phyloP scores from a whole-genome alignment of 345 rosid genomes.

The Eucalyptus sp. region DNA sequence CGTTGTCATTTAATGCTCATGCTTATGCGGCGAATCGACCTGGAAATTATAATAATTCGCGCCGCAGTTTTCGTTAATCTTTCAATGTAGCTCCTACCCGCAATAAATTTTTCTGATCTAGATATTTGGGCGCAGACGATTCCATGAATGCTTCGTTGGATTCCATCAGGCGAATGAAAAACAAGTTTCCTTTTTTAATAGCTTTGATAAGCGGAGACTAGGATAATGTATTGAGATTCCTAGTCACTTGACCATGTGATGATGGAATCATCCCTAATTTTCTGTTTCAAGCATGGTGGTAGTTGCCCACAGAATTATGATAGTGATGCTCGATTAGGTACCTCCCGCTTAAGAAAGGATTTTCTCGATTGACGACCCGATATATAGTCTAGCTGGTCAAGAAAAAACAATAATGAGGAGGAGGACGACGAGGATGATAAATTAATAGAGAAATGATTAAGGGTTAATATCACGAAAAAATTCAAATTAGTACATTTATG shows the following conservation, averaged over 20 bases:
- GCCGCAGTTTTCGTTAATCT: background rate
- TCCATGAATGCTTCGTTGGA: background rate
- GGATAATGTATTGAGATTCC: background rate
- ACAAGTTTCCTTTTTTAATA: no score
- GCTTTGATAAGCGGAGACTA: background rate
- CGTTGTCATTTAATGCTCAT: background rate
- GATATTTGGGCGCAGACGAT: background rate
- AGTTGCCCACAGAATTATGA: background rate
- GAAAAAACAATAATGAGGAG: background rate
- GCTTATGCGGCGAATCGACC: background rate
- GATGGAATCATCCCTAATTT: background rate
- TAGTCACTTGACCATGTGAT: background rate
- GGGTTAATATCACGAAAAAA: fast-evolving
- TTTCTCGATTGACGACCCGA: background rate
- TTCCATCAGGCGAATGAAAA: background rate
- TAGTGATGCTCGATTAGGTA: background rate
- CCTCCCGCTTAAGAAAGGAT: background rate
- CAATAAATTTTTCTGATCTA: background rate
- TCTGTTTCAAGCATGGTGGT: background rate
- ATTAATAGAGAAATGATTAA: background rate
- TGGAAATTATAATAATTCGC: background rate
- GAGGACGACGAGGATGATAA: fast-evolving
- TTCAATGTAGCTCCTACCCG: background rate
- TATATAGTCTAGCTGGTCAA: background rate
- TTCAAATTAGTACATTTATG: fast-evolving